These are phyloP conservation scores for Choiromyces venosus DNA, from an alignment of 495 filamentous ascomycete species.

Conservation along the genomic window DNA sequence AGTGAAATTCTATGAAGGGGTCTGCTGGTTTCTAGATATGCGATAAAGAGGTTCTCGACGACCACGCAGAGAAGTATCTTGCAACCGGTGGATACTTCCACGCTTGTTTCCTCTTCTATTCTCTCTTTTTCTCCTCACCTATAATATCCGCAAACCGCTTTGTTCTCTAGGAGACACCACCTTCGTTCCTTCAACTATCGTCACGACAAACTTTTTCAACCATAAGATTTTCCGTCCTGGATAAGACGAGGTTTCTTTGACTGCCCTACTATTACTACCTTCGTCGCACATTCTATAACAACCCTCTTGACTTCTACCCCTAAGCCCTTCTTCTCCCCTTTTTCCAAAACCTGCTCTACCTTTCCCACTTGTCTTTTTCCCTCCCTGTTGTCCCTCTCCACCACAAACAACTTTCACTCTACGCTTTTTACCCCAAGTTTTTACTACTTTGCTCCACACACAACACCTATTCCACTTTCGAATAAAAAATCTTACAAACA, in stretches of 20 bases:
- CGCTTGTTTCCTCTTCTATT: background rate
- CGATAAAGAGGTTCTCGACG: background rate
- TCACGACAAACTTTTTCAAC: background rate
- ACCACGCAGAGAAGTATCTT: background rate
- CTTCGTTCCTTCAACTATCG: background rate
- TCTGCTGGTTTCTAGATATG: background rate
- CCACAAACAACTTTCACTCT: background rate
- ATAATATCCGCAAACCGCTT: background rate
- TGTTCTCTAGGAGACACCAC: background rate
- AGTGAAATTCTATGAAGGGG: constrained; percentile 1
- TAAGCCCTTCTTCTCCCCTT: background rate
- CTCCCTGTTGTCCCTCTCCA: background rate
- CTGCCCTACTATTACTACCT: background rate
- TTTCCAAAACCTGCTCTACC: background rate
- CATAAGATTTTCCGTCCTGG: background rate
- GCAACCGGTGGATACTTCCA: background rate
- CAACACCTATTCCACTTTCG: background rate
- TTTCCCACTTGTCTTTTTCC: background rate
- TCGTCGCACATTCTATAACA: background rate
- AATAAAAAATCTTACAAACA: background rate
- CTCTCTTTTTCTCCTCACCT: background rate
- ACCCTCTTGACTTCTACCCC: background rate
- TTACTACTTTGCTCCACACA: background rate
- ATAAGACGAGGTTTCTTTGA: background rate
- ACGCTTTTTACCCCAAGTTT: background rate